phyloP scores from a whole-genome alignment of 805 yeast genomes.

The Blastobotrys americana region DNA sequence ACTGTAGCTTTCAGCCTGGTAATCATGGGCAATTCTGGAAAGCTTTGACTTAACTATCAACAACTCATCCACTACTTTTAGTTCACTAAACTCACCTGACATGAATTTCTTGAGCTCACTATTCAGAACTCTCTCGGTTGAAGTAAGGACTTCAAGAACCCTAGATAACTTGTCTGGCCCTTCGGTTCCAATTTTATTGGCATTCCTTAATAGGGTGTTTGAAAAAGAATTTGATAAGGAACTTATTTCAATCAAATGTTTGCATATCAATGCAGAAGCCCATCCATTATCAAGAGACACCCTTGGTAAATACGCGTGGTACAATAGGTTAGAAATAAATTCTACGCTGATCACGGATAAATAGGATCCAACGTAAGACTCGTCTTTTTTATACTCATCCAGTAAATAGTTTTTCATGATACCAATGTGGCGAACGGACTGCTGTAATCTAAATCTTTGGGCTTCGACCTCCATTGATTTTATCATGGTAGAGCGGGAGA shows the following conservation, averaged over 20 bases:
- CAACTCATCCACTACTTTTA: background rate
- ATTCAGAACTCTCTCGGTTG: background rate
- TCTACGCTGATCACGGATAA: background rate
- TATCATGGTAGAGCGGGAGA: slow-evolving; percentile 17
- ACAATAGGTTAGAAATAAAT: background rate
- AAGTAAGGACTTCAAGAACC: background rate
- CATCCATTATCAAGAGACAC: background rate
- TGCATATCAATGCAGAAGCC: background rate
- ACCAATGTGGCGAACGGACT: slow-evolving; percentile 23
- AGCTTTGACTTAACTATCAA: background rate
- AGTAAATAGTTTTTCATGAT: slow-evolving; percentile 22
- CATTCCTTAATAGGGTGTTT: background rate
- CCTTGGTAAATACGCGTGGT: background rate
- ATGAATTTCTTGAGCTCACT: background rate
- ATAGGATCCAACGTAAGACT: slow-evolving; percentile 8
- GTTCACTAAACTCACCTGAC: background rate
- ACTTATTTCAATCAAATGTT: background rate
- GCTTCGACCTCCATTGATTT: slow-evolving; percentile 23
- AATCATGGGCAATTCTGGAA: background rate
- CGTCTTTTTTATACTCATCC: slow-evolving; percentile 14
- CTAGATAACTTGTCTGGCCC: background rate
- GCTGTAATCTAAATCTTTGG: slow-evolving; percentile 20
- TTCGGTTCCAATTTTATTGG: too few relatives aligned
- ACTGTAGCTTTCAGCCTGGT: background rate
- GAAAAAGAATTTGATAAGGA: background rate